Conservation (phyloP, 345 rosid genomes). For the Gynandropsis gynandra region DNA sequence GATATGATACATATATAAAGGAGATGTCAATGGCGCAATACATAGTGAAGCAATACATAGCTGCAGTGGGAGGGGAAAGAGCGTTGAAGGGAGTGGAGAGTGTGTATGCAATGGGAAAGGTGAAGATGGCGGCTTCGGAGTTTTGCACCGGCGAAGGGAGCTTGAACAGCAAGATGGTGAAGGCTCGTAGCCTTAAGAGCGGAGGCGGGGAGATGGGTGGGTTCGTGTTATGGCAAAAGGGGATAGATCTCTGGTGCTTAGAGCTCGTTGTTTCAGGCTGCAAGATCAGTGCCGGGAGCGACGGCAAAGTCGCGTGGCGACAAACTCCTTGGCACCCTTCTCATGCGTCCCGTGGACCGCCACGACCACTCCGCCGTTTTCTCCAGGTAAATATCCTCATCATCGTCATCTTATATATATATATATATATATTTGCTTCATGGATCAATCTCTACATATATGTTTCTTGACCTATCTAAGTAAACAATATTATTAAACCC, state of each 20-base stretch:
- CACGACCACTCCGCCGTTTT: constrained; percentile 75
- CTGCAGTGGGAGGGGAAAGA: constrained; percentile 80
- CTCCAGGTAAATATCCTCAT: constrained; percentile 47
- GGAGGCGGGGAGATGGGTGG: constrained; percentile 59
- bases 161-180: constrained; percentile 35
- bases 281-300: constrained; percentile 89
- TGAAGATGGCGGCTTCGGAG: constrained; percentile 81
- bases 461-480: no score
- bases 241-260: constrained; percentile 77
- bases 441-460: no score
- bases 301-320: constrained; percentile 81
- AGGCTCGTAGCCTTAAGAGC: constrained; percentile 37
- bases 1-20: no score
- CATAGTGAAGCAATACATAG: constrained; percentile 84
- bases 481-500: no score
- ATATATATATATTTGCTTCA: no score
- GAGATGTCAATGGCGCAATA: constrained; percentile 87
- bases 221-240: constrained; percentile 64
- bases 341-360: constrained; percentile 85
- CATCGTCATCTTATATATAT: background rate
- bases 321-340: constrained; percentile 95
- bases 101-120: constrained; percentile 94
- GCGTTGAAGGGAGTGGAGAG: constrained; percentile 56
- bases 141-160: constrained; percentile 61
- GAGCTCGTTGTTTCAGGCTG: constrained; percentile 73